Evolutionary conservation across 495 filamentous ascomycete genomes (phyloP), one percentile per base, ranked within the genome.

Genomic region (Articulospora tetracladia): DNA sequence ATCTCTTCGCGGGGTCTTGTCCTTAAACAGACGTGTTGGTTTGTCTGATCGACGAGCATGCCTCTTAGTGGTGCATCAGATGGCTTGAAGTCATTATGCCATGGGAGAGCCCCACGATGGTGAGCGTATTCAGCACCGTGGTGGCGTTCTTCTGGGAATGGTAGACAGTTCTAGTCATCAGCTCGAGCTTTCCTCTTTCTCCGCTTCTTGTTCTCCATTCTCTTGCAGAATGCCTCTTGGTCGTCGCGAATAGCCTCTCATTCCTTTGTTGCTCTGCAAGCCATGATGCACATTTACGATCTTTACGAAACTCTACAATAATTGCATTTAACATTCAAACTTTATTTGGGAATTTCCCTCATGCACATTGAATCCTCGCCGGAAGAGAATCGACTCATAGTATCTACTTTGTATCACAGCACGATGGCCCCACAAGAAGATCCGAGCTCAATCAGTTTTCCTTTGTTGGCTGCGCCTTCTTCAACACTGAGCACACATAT

Each of bases 1-100:
- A 6, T 6, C 11, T 8, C 20, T 36, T 52, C 30, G 48, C 39
- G 54, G n/a, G 17, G n/a, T n/a, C 3, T 54, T 15, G 23, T 53
- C 24, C 53, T 47, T 48, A 58, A 47, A 19, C 39, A 46, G 36
- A 25, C 32, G 47, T 57, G 12, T 55, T 56, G 12, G 25, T 11
- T 22, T 27, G 62, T 65, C 46, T 65, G 62, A 65, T 65, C 58
- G 58, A 46, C 62, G 25, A 58, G 34, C 26, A 61, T 54, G 53
- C 26, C 11, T 53, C 47, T 53, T 22, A 32, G 55, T 15, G 53
- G 30, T 57, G 62, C 57, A 59, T 56, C 57, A 60, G 54, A 48
- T 36, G 26, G 46, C 32, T 49, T 26, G 36, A 23, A 25, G 46
- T 36, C 20, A 58, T 46, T 57, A 65, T 57, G 62, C 53, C 62